phyloP scores from a whole-genome alignment of 179 eudicot species.

The Vitellaria paradoxa region DNA sequence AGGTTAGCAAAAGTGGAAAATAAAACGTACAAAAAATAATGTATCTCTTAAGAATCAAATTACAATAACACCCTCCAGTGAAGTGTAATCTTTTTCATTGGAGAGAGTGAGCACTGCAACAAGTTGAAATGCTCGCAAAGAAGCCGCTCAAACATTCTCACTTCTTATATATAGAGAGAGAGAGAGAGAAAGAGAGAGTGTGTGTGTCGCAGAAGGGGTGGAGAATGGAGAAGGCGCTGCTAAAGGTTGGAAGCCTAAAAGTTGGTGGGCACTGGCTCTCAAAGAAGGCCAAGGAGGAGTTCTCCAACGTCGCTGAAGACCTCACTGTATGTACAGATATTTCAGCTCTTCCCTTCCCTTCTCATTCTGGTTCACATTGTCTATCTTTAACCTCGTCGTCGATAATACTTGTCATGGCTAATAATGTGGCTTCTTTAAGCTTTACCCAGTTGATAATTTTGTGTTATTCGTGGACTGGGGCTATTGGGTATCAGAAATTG shows the following conservation, averaged over 20 bases:
- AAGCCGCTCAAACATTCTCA: too few relatives aligned
- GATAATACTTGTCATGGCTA: background rate
- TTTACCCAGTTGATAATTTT: background rate
- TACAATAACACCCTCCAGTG: background rate
- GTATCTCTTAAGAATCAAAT: background rate
- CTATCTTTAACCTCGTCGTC: background rate
- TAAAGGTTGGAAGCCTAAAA: conserved; percentile 78
- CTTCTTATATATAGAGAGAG: background rate
- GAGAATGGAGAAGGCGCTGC: conserved; percentile 69
- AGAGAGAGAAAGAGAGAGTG: conserved; percentile 17
- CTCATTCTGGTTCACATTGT: background rate
- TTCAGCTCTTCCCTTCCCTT: background rate
- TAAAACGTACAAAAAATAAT: background rate
- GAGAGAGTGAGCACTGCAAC: background rate
- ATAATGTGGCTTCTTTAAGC: background rate
- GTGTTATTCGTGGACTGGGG: background rate
- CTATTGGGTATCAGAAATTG: background rate
- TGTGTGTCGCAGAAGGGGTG: background rate
- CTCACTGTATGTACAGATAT: conserved; percentile 40
- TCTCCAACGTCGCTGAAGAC: conserved; percentile 57
- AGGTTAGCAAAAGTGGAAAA: background rate
- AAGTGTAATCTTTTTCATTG: background rate
- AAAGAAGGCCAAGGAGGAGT: conserved; percentile 77
- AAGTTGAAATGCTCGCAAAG: background rate
- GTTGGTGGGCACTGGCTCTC: conserved; percentile 72